phyloP scores from a whole-genome alignment of 2,329 filamentous ascomycete species.

The Aureobasidium sp. region DNA sequence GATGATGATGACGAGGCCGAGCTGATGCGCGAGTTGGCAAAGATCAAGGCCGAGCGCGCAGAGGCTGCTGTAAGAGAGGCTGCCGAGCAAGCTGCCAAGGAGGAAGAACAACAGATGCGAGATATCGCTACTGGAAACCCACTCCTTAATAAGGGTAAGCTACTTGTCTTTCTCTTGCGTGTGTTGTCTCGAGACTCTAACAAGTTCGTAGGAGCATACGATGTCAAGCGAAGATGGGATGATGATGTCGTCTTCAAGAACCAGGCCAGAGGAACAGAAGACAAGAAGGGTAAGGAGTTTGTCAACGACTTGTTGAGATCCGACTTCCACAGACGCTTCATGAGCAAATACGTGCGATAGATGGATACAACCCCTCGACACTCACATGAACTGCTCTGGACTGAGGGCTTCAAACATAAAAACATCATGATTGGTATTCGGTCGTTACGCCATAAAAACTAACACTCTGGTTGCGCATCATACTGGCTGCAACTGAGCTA shows the following conservation, averaged over 20 bases:
- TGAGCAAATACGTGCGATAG: slow-evolving; percentile 46
- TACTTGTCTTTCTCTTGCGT: neutral
- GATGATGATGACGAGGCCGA: slow-evolving; percentile 76
- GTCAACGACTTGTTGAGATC: slow-evolving; percentile 92
- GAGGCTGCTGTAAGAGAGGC: slow-evolving; percentile 77
- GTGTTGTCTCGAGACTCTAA: neutral
- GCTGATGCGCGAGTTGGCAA: slow-evolving; percentile 84
- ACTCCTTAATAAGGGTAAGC: slow-evolving; percentile 70
- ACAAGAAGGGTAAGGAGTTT: slow-evolving; percentile 74
- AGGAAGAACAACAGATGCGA: slow-evolving; percentile 74
- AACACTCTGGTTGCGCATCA: neutral
- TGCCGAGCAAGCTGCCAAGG: slow-evolving; percentile 67
- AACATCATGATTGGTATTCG: neutral
- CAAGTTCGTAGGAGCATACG: slow-evolving; percentile 45
- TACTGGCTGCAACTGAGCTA: neutral
- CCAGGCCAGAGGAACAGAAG: slow-evolving; percentile 88
- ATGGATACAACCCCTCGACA: neutral
- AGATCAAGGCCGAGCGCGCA: slow-evolving; percentile 79
- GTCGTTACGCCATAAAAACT: slow-evolving; percentile 8
- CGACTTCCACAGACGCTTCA: slow-evolving; percentile 97
- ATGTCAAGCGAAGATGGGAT: slow-evolving; percentile 88
- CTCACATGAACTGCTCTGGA: neutral
- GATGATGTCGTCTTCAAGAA: slow-evolving; percentile 99
- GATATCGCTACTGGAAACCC: slow-evolving; percentile 92
- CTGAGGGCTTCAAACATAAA: neutral